phyloP scores from a whole-genome alignment of 805 yeast genomes.

The Sungouiella thailandica region DNA sequence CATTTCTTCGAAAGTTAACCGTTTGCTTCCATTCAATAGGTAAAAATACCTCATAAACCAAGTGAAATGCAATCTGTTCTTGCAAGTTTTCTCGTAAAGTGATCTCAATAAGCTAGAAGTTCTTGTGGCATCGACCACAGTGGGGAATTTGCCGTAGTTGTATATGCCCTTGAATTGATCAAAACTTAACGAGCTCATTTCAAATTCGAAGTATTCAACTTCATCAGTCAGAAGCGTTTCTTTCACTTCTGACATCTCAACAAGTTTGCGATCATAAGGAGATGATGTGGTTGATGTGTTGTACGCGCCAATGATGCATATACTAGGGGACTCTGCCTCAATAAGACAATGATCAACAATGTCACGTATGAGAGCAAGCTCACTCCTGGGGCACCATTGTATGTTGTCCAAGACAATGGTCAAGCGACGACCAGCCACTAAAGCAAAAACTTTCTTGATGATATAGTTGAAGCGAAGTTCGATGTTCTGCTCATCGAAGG shows the following conservation, averaged over 20 bases:
- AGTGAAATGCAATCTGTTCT: slow-evolving; percentile 14
- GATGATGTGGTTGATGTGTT: background rate
- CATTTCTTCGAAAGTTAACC: background rate
- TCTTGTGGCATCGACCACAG: background rate
- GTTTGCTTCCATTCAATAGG: background rate
- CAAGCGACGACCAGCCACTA: slow-evolving; percentile 39
- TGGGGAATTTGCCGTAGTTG: slow-evolving; percentile 1
- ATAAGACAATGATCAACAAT: slow-evolving; percentile 14
- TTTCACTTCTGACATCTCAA: slow-evolving; percentile 1
- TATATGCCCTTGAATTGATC: slow-evolving; percentile 6
- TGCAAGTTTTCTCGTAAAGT: slow-evolving; percentile 12
- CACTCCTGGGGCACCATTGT: slow-evolving; percentile 38
- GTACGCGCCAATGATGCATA: slow-evolving; percentile 6
- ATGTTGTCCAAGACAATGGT: slow-evolving; percentile 44
- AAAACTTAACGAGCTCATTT: slow-evolving; percentile 6
- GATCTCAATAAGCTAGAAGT: background rate
- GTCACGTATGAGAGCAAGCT: slow-evolving; percentile 26
- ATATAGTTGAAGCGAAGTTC: slow-evolving; percentile 40
- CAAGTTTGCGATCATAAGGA: slow-evolving; percentile 1
- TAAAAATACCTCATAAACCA: slow-evolving; percentile 5
- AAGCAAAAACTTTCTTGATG: slow-evolving; percentile 37
- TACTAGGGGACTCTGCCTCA: slow-evolving; percentile 2
- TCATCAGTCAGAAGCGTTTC: slow-evolving; percentile 3
- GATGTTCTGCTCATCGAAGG: slow-evolving; percentile 18
- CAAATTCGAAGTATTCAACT: slow-evolving; percentile 9